These are phyloP conservation scores for Alloteropsis semialata DNA, from an alignment of 176 grass and related monocot species.

Conservation along the genomic window DNA sequence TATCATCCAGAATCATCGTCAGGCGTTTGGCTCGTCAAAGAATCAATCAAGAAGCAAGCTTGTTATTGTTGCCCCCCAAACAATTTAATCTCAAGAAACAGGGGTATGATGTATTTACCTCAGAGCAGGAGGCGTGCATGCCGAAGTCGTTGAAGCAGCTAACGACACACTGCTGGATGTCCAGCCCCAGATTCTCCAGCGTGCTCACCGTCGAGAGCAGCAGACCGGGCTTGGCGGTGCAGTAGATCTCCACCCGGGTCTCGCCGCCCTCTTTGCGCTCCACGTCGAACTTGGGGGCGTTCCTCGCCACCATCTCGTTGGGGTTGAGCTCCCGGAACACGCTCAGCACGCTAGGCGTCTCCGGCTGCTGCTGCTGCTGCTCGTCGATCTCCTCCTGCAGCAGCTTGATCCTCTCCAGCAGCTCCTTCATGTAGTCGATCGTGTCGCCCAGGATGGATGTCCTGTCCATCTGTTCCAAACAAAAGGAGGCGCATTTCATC, in stretches of 20 bases:
- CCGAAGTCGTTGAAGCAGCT: constrained; percentile 99
- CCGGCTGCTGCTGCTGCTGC: constrained; percentile 22
- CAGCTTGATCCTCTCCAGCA: constrained; percentile 82
- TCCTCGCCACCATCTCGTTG: constrained; percentile 84
- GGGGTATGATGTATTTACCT: constrained; percentile 41
- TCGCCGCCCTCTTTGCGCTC: constrained; percentile 69
- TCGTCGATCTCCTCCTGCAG: constrained; percentile 70
- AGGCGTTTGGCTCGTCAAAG: background rate
- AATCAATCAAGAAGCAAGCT: background rate
- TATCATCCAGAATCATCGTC: background rate
- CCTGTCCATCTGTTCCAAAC: constrained; percentile 73
- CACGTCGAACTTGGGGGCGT: constrained; percentile 94
- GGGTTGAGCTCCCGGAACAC: constrained; percentile 71
- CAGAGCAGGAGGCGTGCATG: constrained; percentile 96
- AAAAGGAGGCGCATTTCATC: background rate
- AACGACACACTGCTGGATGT: constrained; percentile 95
- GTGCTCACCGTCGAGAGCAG: constrained; percentile 89
- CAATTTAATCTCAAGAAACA: background rate
- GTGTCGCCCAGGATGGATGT: constrained; percentile 98
- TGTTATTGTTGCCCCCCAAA: background rate
- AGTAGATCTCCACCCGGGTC: constrained; percentile 91
- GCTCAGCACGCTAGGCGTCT: constrained; percentile 51
- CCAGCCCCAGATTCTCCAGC: constrained; percentile 76
- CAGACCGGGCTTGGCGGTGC: constrained; percentile 79
- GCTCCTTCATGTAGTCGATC: constrained; percentile 99